Conservation (phyloP, 768 basidiomycete species). For the Austroboletus eburneus region DNA sequence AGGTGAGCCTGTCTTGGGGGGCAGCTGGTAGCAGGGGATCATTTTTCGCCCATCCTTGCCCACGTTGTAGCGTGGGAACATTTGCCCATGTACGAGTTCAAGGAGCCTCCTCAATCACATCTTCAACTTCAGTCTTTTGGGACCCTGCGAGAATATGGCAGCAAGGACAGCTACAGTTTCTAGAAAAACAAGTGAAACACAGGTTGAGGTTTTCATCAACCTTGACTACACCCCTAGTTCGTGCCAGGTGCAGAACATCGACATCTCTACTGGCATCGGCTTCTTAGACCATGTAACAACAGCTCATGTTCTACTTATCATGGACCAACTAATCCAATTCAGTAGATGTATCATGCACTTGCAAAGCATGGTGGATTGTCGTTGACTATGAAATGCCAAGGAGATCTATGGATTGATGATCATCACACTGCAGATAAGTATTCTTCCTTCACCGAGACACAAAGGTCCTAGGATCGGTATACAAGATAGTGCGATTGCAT, state of each 20-base stretch:
- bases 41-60: too few relatives aligned
- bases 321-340: conserved; percentile 1
- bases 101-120: too few relatives aligned
- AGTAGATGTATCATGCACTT: conserved; percentile 94
- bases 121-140: too few relatives aligned
- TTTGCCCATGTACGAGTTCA: too few relatives aligned
- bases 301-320: neutral
- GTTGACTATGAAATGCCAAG: conserved; percentile 84
- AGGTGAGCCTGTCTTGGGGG: too few relatives aligned
- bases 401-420: conserved; percentile 97
- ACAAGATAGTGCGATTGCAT: conserved; percentile 88
- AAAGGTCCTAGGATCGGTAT: conserved; percentile 14
- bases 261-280: conserved; percentile 93
- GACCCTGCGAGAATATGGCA: too few relatives aligned
- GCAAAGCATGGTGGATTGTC: conserved; percentile 98
- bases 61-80: too few relatives aligned
- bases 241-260: conserved; percentile 64
- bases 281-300: conserved; percentile 90
- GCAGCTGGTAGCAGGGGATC: too few relatives aligned
- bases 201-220: conserved; percentile 76
- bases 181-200: conserved; percentile 88
- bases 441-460: conserved; percentile 11
- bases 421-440: conserved; percentile 97
- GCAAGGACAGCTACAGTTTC: conserved; percentile 64
- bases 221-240: conserved; percentile 75